Conservation (phyloP, 345 rosid genomes). For the Psidium guajava region DNA sequence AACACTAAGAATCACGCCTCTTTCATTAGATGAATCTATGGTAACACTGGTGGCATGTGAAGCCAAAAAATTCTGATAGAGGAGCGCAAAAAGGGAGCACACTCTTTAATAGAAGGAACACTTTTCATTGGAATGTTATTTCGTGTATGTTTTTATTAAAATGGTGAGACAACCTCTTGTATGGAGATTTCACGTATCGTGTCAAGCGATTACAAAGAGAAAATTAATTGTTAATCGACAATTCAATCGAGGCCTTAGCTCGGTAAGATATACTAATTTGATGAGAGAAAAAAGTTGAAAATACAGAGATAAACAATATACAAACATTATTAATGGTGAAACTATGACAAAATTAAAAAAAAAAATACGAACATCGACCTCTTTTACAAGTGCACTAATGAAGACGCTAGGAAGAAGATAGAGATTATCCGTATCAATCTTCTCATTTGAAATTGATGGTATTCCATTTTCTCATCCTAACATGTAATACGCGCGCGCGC, state of each 20-base stretch:
- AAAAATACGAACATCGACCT: background rate
- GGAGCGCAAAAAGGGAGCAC: too few relatives aligned
- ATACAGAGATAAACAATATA: background rate
- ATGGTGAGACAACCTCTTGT: background rate
- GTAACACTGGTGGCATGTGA: too few relatives aligned
- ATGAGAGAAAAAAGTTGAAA: background rate
- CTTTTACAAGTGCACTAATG: background rate
- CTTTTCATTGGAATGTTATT: background rate
- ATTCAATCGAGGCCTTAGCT: background rate
- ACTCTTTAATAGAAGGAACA: background rate
- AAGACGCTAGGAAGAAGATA: background rate
- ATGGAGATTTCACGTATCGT: background rate
- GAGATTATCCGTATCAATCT: background rate
- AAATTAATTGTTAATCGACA: background rate
- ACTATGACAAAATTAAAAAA: background rate
- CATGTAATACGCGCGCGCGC: background rate
- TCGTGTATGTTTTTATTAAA: background rate
- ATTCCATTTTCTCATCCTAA: background rate
- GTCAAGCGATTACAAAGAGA: background rate
- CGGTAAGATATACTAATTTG: background rate
- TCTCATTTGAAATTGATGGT: background rate
- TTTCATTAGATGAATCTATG: too few relatives aligned
- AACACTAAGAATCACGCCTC: too few relatives aligned
- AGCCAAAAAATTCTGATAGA: too few relatives aligned
- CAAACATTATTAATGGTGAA: background rate